These are phyloP conservation scores for Rhodotorula sp. DNA, from an alignment of 1,284 basidiomycete species.

Conservation along the genomic window DNA sequence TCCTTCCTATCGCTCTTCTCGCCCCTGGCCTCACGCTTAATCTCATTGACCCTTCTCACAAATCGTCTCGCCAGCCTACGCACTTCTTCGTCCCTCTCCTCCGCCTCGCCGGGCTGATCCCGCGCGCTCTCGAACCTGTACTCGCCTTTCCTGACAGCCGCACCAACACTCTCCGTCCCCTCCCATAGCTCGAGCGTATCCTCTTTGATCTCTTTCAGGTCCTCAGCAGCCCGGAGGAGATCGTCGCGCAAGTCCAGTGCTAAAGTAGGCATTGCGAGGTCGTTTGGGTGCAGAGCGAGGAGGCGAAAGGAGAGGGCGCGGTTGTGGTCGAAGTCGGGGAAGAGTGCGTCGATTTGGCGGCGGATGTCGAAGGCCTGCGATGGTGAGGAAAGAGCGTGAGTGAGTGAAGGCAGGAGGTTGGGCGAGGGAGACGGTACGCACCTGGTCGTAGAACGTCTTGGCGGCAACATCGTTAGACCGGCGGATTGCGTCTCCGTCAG, in stretches of 20 bases:
- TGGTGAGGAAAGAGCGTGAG: no score
- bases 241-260: slow-evolving; percentile 20
- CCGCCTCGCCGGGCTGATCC: neutral
- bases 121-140: neutral
- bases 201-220: neutral
- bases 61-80: neutral
- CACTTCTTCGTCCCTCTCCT: slow-evolving; percentile 3
- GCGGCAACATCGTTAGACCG: neutral
- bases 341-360: slow-evolving; percentile 1
- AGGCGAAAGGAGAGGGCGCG: slow-evolving; percentile 15
- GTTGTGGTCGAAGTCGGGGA: neutral
- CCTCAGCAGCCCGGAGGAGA: neutral
- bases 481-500: neutral
- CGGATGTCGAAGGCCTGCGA: neutral
- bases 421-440: neutral
- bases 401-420: neutral
- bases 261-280: slow-evolving; percentile 20
- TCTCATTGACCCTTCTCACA: slow-evolving; percentile 10
- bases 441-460: slow-evolving; percentile 8
- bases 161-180: slow-evolving; percentile 9
- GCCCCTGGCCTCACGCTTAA: slow-evolving; percentile 14
- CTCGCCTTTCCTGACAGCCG: neutral
- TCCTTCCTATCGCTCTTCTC: slow-evolving; percentile 15
- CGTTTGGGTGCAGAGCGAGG: slow-evolving; percentile 16
- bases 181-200: slow-evolving; percentile 1